phyloP scores from a whole-genome alignment of 495 filamentous ascomycete genomes.

The Xylaria scruposa region DNA sequence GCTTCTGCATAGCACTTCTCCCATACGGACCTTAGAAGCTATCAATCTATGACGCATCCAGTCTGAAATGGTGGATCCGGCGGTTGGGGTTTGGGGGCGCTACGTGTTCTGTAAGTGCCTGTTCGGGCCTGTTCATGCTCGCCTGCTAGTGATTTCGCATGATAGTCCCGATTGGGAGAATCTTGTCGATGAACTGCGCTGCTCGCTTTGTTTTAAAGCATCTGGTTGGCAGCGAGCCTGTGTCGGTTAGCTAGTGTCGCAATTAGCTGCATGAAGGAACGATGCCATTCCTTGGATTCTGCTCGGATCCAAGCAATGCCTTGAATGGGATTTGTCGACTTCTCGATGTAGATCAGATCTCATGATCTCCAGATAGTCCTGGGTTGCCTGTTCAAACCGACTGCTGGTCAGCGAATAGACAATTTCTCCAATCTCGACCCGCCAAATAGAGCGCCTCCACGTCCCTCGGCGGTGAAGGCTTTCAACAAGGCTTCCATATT shows the following conservation, averaged over 20 bases:
- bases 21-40: background rate
- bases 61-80: constrained; percentile 1
- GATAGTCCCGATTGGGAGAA: constrained; percentile 8
- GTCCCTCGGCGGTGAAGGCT: constrained; percentile 35
- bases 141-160: constrained; percentile 1
- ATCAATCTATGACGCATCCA: constrained; percentile 19
- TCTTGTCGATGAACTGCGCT: constrained; percentile 8
- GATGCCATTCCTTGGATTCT: constrained; percentile 10
- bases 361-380: constrained; percentile 9
- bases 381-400: constrained; percentile 4
- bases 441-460: constrained; percentile 36
- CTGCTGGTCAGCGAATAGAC: constrained; percentile 11
- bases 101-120: background rate
- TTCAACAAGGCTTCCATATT: constrained; percentile 20
- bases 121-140: background rate
- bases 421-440: constrained; percentile 7
- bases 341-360: constrained; percentile 30
- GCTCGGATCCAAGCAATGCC: background rate
- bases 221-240: constrained; percentile 9
- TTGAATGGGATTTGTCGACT: constrained; percentile 24
- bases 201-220: constrained; percentile 2
- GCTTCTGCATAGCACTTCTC: no score
- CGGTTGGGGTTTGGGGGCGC: background rate
- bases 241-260: constrained; percentile 9
- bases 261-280: constrained; percentile 21